Evolutionary conservation across 2,329 filamentous ascomycete species (phyloP), one percentile per base, ranked within the genome.

Genomic region (Coniochaeta sp.): DNA sequence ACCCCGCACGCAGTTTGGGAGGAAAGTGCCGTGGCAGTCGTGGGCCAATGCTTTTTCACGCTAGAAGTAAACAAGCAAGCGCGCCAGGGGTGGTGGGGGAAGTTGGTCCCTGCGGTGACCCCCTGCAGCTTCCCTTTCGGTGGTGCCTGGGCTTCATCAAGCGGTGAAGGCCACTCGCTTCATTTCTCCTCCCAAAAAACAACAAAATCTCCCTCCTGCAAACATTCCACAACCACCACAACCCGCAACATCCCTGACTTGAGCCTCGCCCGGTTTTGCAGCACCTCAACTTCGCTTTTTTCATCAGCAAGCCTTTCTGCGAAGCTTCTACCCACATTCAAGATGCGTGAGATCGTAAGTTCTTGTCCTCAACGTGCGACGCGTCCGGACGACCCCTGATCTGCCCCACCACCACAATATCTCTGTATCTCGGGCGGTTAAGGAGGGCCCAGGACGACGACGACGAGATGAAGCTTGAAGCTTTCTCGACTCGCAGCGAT

Each of bases 341-440:
- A 79, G 67, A 89, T 89, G 86, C 86, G 86, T 85, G 86, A 89
- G 81, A 89, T 89, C 74, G 86, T 89, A 80, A 77, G 86, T 85
- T 59, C 57, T 32, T 40, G 38, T 40, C 60, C 60, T 55, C 44
- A 54, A 57, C 59, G 61, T 58, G 58, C 62, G 65, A 67, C 66
- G 67, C 69, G 67, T 67, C 62, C 55, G 55, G 55, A 60, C 40
- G 57, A 57, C 65, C 65, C 68, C 66, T 68, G 65, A 70, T 64
- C 59, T 65, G 67, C 67, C 67, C 70, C 70, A 69, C 70, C 64
- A 64, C 60, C 60, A 62, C 62, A 61, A 38, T 47, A 36, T 40
- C 44, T 57, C 36, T 19, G 40, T 16, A 6, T 16, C 30, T 56
- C 55, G 42, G 30, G 54, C 57, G 36, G 61, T n/a, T n/a, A n/a